Base-by-base conservation (phyloP, 345 rosid genomes). In the Syzygium oleosum region DNA sequence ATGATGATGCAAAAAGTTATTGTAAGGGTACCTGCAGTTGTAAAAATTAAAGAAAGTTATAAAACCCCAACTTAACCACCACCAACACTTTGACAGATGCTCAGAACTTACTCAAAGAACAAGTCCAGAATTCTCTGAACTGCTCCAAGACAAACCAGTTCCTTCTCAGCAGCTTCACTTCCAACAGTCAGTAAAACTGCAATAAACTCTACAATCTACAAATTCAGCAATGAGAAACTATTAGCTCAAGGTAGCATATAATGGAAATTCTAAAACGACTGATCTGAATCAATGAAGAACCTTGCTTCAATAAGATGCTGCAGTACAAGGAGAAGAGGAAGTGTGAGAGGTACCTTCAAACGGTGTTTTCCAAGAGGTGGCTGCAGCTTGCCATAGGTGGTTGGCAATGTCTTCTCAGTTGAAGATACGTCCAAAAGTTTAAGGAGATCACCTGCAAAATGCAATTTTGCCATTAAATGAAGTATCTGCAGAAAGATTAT, bases 311-410 rank as follows among this genome's bases (percentile, higher is more conserved):
- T 34, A 12, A 87, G 51, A 73, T 54, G 87, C 49, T 38, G 49
- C 23, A 3, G 4, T 38, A 73, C 27, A 3, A 73, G 83, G 83
- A 73, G 83, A 73, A 73, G 49, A 38, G 49, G 49, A 73, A 38
- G 49, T 73, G 83, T 38, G 49, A 38, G 27, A 79, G 5, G 85
- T 88, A 96, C 99, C 98, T 96, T 97, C 87, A 97, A 89, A 46
- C 98, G 97, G 89, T 96, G 98, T 89, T 95, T 97, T 84, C 98
- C 98, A 38, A 97, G 97, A 88, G 99, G 99, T 86, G 99, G 98
- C 90, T 95, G 98, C 91, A 97, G 89, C 91, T 94, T 95, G 56
- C 99, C 99, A 89, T 94, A 97, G 4, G 99, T 96, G 86, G 99
- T 97, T 51, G 92, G 87, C 88, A 96, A 90, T 88, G 90, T 79